A percentile compares a stretch with the other conserved stretches of the same genome.
Evolutionary conservation across 257 asterid genomes (phyloP).

Genomic region (Agastache rugosa): DNA sequence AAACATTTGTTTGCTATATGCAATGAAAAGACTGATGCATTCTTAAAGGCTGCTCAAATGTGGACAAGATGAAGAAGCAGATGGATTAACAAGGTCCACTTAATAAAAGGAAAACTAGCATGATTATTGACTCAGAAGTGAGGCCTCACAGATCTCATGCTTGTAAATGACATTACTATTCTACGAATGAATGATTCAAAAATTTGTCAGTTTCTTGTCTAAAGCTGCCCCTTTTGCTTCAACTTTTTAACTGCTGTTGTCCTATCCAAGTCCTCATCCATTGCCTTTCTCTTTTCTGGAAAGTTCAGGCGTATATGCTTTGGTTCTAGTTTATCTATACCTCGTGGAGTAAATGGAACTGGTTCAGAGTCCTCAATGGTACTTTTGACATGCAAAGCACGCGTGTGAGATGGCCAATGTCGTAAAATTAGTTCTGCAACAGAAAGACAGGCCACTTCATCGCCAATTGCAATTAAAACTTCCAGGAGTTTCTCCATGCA

Average conservation of each 20-base stretch:
- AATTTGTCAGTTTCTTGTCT: conserved; percentile 22
- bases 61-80: conserved; percentile 29
- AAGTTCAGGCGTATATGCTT: conserved; percentile 78
- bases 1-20: not conserved
- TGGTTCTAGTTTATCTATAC: conserved; percentile 92
- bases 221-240: conserved; percentile 43
- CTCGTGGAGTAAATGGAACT: conserved; percentile 82
- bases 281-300: conserved; percentile 79
- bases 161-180: conserved; percentile 25
- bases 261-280: conserved; percentile 52
- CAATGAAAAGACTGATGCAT: conserved; percentile 13
- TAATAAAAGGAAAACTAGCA: conserved; percentile 12
- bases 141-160: conserved; percentile 25
- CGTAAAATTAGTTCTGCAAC: conserved; percentile 80
- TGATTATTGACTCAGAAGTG: conserved; percentile 15
- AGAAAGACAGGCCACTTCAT: conserved; percentile 94
- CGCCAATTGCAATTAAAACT: conserved; percentile 97
- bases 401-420: conserved; percentile 98
- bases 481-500: conserved; percentile 99
- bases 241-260: conserved; percentile 55
- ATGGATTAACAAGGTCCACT: conserved; percentile 20
- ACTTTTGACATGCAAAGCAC: conserved; percentile 91
- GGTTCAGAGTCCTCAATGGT: conserved; percentile 82
- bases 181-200: conserved; percentile 12
- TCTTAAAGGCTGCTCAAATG: conserved; percentile 1